Evolutionary conservation across 805 yeast species (phyloP), one percentile per base, ranked within the genome.

Genomic region (Sporopachydermia lactativora): DNA sequence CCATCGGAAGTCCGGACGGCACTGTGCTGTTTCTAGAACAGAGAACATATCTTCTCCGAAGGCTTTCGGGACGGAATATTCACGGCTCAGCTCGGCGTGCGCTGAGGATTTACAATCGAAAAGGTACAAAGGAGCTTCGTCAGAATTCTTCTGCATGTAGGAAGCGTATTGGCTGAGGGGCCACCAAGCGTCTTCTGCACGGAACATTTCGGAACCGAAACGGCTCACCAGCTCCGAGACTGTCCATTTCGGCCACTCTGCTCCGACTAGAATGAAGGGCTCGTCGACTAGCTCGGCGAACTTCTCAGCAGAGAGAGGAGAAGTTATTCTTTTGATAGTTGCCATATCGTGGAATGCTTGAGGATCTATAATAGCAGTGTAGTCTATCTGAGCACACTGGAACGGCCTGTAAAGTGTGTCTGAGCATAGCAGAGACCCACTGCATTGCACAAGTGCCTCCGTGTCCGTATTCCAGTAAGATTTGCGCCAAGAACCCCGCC

Each of bases 1-100:
- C 96, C 96, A 86, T n/a, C 89, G 71, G 55, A 81, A 80, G 57
- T 86, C 95, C 1, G 96, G 96, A 39, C 96, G 64, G 49, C 81
- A 77, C 13, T 60, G 57, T 48, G 55, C 50, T 5, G 50, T 45
- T 13, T 60, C 64, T 43, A 80, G 70, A n/a, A 75, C 55, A 17
- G 65, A 66, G 57, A 83, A 83, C 37, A 70, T 65, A 55, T 83
- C 94, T 14, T 64, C 50, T 36, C 66, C 61, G 50, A 81, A 79
- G 1, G 71, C 60, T 1, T 52, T 42, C 0, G 94, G 92, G 1
- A 61, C 61, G 2, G 46, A 43, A 49, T 76, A 81, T 49, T 75
- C 76, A n/a, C 60, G 47, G 6, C 66, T 60, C 39, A 83, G 58
- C 34, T 66, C 64, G 15, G 18, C 54, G 57, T 4, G 45, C 2